phyloP scores from a whole-genome alignment of 768 basidiomycete species.

The Lactarius sanguifluus region DNA sequence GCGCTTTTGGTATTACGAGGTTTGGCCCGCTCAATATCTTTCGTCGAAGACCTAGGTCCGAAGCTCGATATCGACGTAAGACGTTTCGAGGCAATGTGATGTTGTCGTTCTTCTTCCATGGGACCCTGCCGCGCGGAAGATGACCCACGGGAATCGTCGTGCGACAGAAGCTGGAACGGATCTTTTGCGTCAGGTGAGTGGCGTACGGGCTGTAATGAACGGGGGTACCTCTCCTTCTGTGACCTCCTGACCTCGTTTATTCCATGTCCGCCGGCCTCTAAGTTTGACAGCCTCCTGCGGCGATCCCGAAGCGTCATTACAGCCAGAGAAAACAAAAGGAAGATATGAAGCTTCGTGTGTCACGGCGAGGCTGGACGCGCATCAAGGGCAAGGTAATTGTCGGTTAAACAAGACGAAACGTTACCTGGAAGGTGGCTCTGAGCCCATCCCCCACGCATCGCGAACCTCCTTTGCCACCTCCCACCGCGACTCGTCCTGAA shows the following conservation, averaged over 20 bases:
- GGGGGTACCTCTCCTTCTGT: constrained; percentile 18
- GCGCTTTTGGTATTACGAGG: constrained; percentile 20
- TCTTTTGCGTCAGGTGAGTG: constrained; percentile 20
- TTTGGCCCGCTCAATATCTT: constrained; percentile 11
- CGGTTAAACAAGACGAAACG: not conserved
- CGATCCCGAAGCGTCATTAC: constrained; percentile 24
- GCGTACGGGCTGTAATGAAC: not conserved
- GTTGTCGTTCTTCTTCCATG: constrained; percentile 1
- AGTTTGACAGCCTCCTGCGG: constrained; percentile 20
- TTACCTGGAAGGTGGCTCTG: constrained; percentile 19
- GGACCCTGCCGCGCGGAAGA: constrained; percentile 14
- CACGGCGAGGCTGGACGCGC: constrained; percentile 15
- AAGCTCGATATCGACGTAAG: constrained; percentile 26
- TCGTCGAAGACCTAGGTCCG: constrained; percentile 12
- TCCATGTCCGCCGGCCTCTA: constrained; percentile 28
- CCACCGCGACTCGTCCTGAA: constrained; percentile 27
- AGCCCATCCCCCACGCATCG: constrained; percentile 23
- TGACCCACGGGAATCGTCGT: constrained; percentile 22
- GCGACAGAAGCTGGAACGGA: constrained; percentile 15
- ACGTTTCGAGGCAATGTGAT: constrained; percentile 18
- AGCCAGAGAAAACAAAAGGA: constrained; percentile 25
- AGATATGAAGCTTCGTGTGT: constrained; percentile 29
- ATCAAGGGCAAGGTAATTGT: constrained; percentile 2
- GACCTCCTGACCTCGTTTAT: constrained; percentile 30
- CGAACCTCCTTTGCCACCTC: constrained; percentile 23